These are phyloP conservation scores for Amaranthus hypochondriacus DNA, from an alignment of 148 eudicot genomes.

Conservation along the genomic window DNA sequence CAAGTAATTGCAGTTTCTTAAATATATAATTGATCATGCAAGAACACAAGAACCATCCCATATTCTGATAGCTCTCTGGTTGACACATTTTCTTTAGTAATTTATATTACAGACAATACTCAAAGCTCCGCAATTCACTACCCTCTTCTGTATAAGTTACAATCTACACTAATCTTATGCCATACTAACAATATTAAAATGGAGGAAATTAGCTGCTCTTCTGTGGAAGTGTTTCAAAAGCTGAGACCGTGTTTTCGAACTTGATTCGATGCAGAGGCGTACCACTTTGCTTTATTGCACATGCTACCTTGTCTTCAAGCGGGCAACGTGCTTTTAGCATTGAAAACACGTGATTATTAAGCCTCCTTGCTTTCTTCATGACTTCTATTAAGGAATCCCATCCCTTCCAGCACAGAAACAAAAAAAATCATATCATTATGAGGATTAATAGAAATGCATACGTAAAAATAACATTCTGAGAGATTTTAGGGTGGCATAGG, in stretches of 20 bases:
- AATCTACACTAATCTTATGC: slow-evolving; percentile 3
- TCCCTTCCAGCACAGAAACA: slow-evolving; percentile 40
- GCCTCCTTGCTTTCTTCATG: slow-evolving; percentile 94
- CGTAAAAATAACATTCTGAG: not conserved
- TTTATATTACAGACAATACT: not conserved
- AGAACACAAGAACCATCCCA: not conserved
- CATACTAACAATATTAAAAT: not conserved
- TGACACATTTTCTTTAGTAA: not conserved
- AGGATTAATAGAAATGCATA: not conserved
- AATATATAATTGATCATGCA: not conserved
- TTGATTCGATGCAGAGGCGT: slow-evolving; percentile 88
- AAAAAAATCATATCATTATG: slow-evolving; percentile 5
- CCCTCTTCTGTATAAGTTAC: not conserved
- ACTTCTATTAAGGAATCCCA: slow-evolving; percentile 80
- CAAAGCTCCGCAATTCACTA: not conserved
- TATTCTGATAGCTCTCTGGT: not conserved
- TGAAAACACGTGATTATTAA: slow-evolving; percentile 93
- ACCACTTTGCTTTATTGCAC: slow-evolving; percentile 97
- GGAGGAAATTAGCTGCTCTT: slow-evolving; percentile 47
- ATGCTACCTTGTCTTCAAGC: slow-evolving; percentile 93
- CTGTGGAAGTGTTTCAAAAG: slow-evolving; percentile 93
- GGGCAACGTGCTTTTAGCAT: slow-evolving; percentile 98
- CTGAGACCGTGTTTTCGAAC: slow-evolving; percentile 92
- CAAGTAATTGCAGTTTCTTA: not conserved
- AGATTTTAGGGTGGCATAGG: not conserved